These are phyloP conservation scores for Trichosporon ovoides DNA, from an alignment of 1,284 basidiomycete genomes.

Conservation along the genomic window DNA sequence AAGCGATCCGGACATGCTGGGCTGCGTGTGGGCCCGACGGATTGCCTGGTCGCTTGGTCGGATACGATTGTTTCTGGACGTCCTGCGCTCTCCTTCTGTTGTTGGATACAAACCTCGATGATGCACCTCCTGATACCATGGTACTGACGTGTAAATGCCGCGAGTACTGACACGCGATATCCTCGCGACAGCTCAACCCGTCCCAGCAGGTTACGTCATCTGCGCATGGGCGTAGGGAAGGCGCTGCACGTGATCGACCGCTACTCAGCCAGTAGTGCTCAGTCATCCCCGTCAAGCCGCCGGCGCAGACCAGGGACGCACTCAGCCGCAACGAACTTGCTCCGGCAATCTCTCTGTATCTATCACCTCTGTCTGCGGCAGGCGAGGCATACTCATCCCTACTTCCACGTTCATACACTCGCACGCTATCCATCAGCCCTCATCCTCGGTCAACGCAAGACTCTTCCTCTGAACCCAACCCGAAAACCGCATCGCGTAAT, in stretches of 20 bases:
- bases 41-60: not conserved
- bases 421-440: not conserved
- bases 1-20: slow-evolving; percentile 1
- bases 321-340: too few relatives aligned
- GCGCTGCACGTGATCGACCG: too few relatives aligned
- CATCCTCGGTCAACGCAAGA: not conserved
- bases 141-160: slow-evolving; percentile 5
- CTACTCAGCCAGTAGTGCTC: not conserved
- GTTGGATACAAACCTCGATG: slow-evolving; percentile 4
- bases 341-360: slow-evolving; percentile 1
- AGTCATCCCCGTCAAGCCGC: not conserved
- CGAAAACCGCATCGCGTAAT: not conserved
- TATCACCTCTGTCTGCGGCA: not conserved
- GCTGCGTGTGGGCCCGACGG: not conserved
- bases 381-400: not conserved
- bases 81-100: not conserved
- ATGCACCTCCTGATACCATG: not conserved
- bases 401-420: not conserved
- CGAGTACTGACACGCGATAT: not conserved
- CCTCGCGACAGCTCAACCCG: not conserved
- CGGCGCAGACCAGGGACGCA: too few relatives aligned
- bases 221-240: not conserved
- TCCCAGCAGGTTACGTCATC: not conserved
- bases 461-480: not conserved
- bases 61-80: not conserved